Base-by-base conservation (phyloP, 2,329 filamentous ascomycete species). In the Pseudogymnoascus pannorum region DNA sequence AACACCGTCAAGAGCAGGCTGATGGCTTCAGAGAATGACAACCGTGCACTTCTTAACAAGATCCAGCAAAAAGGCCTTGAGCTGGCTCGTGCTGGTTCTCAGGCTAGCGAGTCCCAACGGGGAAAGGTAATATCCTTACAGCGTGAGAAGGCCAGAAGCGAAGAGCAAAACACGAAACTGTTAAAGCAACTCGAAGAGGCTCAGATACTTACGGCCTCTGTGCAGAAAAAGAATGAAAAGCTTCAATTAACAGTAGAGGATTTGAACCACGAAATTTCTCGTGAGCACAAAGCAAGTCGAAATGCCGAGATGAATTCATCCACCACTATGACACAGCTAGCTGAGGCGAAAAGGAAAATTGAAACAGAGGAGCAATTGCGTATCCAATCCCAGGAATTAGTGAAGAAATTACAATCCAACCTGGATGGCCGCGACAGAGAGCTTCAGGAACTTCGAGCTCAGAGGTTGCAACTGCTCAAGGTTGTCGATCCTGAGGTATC, bases 41-140 rank as follows among this genome's bases (percentile, higher is more conserved):
- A 97, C 70, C 87, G 91, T 59, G 88, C 92, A 4, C 79, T 99
- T n/a, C 81, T 97, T 66, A 97, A 97, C 77, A 97, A 97, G 75
- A 81, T 99, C 16, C 93, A 97, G 70, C 93, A 97, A 70, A 97
- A 97, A 78, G 94, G 95, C 29, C 82, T 99, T 5, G 93, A 99
- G 71, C 95, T 99, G 73, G 93, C 93, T 40, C 85, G 94, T 51
- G 94, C 93, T 0, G 91, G 85, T 63, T 96, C 92, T 4, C 87
- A 88, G 63, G 93, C 89, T 29, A 92, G 84, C 64, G 93, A 97
- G 68, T 89, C 86, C 31, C 90, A 92, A 54, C 87, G 92, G 36
- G 82, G 87, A 2, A 89, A 94, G 66, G 79, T 97, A 57, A 75
- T 84, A 38, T 85, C 87, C 62, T 78, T 97, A 26, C 91, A 93